A percentile compares a stretch with the other conserved stretches of the same genome.
Evolutionary conservation across 2,329 filamentous ascomycete species (phyloP).

Genomic region (Fusarium sp.): DNA sequence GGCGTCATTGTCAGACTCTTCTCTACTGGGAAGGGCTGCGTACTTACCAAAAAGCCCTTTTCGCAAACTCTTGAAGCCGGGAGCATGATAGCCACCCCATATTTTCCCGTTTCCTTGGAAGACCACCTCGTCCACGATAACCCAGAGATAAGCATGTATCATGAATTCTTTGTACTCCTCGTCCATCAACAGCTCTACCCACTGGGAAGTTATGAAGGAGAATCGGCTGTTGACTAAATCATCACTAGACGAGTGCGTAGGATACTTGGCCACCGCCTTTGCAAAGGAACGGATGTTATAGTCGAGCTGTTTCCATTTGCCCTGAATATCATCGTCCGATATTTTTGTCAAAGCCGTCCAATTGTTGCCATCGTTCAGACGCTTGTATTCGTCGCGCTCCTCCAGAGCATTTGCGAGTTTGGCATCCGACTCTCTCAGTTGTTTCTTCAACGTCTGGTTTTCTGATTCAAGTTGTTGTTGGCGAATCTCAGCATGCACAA

Average conservation of each 20-base stretch:
- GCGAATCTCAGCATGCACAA: too few species aligned
- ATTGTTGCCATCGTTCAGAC: not conserved
- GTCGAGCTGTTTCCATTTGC: constrained; percentile 11
- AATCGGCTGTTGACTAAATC: not conserved
- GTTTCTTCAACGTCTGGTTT: not conserved
- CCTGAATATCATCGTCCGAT: not conserved
- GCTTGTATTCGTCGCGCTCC: not conserved
- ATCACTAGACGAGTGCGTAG: fast-evolving
- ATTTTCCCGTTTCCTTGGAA: not conserved
- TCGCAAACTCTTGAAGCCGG: not conserved
- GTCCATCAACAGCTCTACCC: not conserved
- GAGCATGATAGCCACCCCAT: not conserved
- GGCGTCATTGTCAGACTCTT: too few species aligned
- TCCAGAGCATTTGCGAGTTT: not conserved
- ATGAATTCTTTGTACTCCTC: not conserved
- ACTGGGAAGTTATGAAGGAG: not conserved
- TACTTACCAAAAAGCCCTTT: not conserved
- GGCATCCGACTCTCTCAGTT: not conserved
- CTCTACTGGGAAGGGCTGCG: too few species aligned
- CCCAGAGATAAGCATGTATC: constrained; percentile 1
- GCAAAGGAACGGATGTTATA: constrained; percentile 12
- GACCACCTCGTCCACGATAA: not conserved
- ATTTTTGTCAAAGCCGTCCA: not conserved
- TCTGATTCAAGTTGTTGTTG: not conserved
- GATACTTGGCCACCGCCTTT: not conserved